Conservation (phyloP, 2,329 filamentous ascomycete genomes). For the Epichloe gansuensis region DNA sequence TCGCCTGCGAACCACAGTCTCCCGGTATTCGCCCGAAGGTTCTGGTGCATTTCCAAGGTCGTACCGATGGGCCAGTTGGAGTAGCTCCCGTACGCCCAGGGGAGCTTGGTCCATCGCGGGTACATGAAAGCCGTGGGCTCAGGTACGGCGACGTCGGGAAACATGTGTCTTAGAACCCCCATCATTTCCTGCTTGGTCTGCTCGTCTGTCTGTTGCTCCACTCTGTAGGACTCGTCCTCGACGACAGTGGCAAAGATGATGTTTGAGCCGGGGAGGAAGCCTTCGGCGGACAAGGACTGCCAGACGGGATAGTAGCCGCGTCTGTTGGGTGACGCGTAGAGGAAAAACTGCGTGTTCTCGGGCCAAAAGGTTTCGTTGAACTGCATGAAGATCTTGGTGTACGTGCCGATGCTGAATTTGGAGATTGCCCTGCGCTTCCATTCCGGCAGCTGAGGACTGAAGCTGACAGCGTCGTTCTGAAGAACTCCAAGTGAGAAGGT, state of each 20-base stretch:
- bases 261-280: slow-evolving; percentile 46
- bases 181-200: slow-evolving; percentile 44
- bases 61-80: slow-evolving; percentile 55
- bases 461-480: slow-evolving; percentile 46
- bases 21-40: slow-evolving; percentile 50
- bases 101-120: slow-evolving; percentile 25
- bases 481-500: slow-evolving; percentile 59
- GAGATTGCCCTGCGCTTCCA: slow-evolving; percentile 55
- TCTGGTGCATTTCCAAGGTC: slow-evolving; percentile 52
- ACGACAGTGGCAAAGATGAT: slow-evolving; percentile 55
- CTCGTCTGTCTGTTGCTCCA: slow-evolving; percentile 46
- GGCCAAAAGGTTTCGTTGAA: slow-evolving; percentile 56
- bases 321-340: slow-evolving; percentile 29
- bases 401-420: slow-evolving; percentile 56
- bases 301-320: slow-evolving; percentile 42
- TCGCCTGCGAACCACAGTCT: slow-evolving; percentile 54
- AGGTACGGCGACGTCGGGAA: slow-evolving; percentile 40
- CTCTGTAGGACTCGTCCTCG: slow-evolving; percentile 39
- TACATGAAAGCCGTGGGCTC: slow-evolving; percentile 49
- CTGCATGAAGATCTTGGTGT: slow-evolving; percentile 61
- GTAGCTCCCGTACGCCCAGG: slow-evolving; percentile 46
- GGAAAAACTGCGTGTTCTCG: slow-evolving; percentile 27
- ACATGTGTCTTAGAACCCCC: slow-evolving; percentile 47
- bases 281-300: slow-evolving; percentile 46
- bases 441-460: slow-evolving; percentile 42